These are phyloP conservation scores for Pisolithus tinctorius DNA, from an alignment of 768 basidiomycete genomes.

Conservation along the genomic window DNA sequence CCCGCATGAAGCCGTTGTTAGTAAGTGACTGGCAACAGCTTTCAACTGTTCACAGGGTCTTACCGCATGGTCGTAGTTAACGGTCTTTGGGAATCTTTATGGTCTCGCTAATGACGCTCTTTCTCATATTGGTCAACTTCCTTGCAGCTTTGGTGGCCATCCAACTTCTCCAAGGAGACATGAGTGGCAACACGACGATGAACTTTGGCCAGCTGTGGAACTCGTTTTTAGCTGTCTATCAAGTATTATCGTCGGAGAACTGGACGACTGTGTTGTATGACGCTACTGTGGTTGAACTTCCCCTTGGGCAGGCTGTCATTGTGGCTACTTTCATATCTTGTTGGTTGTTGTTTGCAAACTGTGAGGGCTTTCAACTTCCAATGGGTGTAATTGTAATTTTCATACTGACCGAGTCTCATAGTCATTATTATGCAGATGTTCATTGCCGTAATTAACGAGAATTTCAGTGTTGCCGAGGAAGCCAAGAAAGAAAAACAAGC, in stretches of 20 bases:
- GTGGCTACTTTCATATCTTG: constrained; percentile 64
- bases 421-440: constrained; percentile 94
- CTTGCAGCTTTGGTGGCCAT: constrained; percentile 77
- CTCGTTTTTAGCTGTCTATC: constrained; percentile 80
- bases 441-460: constrained; percentile 95
- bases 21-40: constrained; percentile 31
- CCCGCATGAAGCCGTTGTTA: constrained; percentile 83
- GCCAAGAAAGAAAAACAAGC: constrained; percentile 79
- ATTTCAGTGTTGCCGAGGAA: constrained; percentile 89
- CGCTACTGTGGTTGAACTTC: constrained; percentile 52
- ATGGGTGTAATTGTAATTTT: neutral
- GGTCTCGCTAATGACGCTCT: constrained; percentile 87
- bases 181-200: constrained; percentile 44
- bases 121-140: constrained; percentile 83
- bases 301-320: constrained; percentile 62
- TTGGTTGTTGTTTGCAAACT: constrained; percentile 92
- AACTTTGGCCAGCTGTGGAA: constrained; percentile 82
- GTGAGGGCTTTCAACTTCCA: constrained; percentile 38
- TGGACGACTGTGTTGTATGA: constrained; percentile 77
- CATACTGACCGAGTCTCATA: constrained; percentile 22
- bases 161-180: constrained; percentile 83
- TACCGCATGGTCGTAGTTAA: constrained; percentile 41
- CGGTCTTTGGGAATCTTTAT: constrained; percentile 88
- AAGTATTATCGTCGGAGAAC: constrained; percentile 90
- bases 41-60: neutral